Evolutionary conservation across 805 yeast genomes (phyloP).

Genomic region (Starmera pachycereana): DNA sequence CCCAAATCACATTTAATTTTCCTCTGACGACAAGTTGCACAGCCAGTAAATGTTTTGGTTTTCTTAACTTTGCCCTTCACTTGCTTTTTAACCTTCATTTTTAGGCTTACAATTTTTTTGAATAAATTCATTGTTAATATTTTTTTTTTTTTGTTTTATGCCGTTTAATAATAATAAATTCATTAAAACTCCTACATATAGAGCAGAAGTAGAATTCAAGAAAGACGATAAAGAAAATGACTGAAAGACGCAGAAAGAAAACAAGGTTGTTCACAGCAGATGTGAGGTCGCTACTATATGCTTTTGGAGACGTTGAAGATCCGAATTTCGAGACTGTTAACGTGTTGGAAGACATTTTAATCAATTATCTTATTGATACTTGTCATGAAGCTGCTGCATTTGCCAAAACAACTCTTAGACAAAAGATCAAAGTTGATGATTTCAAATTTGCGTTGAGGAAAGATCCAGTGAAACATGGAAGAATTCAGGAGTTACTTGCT

Average conservation of each 20-base stretch:
- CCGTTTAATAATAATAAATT: too few relatives aligned
- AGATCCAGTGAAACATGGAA: conserved; percentile 58
- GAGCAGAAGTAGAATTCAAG: too few relatives aligned
- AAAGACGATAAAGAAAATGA: not conserved
- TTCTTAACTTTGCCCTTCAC: conserved; percentile 20
- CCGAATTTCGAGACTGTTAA: conserved; percentile 60
- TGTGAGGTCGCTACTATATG: conserved; percentile 50
- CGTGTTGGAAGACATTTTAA: conserved; percentile 56
- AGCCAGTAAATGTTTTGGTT: conserved; percentile 75
- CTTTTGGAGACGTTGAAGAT: conserved; percentile 62
- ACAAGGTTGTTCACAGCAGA: conserved; percentile 37
- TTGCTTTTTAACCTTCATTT: not conserved
- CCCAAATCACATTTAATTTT: conserved; percentile 73
- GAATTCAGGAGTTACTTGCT: conserved; percentile 53
- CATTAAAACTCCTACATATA: too few relatives aligned
- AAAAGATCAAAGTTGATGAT: conserved; percentile 61
- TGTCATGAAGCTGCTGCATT: conserved; percentile 43
- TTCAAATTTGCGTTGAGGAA: conserved; percentile 58
- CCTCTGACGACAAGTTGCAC: conserved; percentile 77
- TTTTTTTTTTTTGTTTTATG: too few relatives aligned
- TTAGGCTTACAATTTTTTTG: too few relatives aligned
- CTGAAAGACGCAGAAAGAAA: conserved; percentile 24
- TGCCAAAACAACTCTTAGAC: conserved; percentile 42
- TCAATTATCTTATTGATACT: conserved; percentile 51
- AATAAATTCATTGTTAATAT: too few relatives aligned